Conservation (phyloP, 495 filamentous ascomycete genomes). For the Symbiotaphrina buchneri region DNA sequence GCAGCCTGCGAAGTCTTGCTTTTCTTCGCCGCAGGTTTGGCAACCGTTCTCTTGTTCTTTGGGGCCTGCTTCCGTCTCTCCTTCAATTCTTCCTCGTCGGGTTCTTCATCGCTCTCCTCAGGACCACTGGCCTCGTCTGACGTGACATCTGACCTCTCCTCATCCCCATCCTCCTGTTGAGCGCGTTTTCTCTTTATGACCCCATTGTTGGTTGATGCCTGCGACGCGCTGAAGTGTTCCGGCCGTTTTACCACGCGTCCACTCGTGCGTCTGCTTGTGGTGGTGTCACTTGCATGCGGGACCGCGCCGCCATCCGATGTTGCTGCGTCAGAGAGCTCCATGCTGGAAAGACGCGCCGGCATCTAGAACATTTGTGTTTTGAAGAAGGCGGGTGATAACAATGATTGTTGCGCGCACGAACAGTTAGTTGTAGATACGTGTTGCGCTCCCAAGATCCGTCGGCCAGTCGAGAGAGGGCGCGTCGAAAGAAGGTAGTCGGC, state of each 20-base stretch:
- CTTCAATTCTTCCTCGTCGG: constrained; percentile 44
- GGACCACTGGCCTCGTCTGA: constrained; percentile 15
- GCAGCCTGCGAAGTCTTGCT: constrained; percentile 36
- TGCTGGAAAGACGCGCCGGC: constrained; percentile 18
- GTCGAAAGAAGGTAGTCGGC: too few species aligned
- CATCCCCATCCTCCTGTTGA: constrained; percentile 22
- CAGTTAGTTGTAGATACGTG: too few species aligned
- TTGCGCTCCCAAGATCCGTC: too few species aligned
- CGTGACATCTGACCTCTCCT: constrained; percentile 27
- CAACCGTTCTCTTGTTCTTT: constrained; percentile 38
- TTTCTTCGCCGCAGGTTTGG: constrained; percentile 22
- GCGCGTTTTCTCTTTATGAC: constrained; percentile 31
- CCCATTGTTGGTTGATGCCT: constrained; percentile 13
- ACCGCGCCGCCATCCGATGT: constrained; percentile 8
- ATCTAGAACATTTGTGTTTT: constrained; percentile 9
- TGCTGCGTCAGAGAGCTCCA: constrained; percentile 30
- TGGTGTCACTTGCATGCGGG: constrained; percentile 18
- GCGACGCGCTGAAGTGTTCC: constrained; percentile 35
- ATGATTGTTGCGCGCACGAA: too few species aligned
- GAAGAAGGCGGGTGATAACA: background rate
- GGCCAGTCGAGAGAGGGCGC: too few species aligned
- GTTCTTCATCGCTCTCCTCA: constrained; percentile 14
- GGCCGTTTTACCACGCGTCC: constrained; percentile 61
- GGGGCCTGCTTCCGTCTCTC: constrained; percentile 26
- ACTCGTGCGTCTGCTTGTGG: constrained; percentile 43